Evolutionary conservation across 2,329 filamentous ascomycete species (phyloP).

Genomic region (Sordariomycetes sp.): DNA sequence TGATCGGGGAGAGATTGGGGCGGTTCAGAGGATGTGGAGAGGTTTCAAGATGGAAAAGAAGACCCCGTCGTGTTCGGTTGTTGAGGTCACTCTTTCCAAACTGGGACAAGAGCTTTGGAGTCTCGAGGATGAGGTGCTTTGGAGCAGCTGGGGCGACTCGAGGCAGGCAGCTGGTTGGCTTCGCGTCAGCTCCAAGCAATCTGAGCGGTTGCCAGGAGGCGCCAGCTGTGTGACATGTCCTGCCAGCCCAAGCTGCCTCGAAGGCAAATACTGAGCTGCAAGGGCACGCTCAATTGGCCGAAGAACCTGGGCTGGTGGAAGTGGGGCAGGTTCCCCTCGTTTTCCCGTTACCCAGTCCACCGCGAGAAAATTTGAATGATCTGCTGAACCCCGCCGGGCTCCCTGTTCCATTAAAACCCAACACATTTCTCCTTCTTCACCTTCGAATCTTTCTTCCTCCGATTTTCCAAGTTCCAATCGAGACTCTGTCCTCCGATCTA

Average conservation of each 20-base stretch:
- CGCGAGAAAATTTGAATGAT: conserved; percentile 4
- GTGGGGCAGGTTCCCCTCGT: neutral
- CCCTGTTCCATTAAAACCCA: conserved; percentile 6
- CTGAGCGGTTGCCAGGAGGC: neutral
- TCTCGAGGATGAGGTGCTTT: neutral
- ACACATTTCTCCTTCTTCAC: conserved; percentile 8
- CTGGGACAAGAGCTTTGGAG: neutral
- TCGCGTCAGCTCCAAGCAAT: conserved; percentile 4
- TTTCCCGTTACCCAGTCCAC: conserved; percentile 2
- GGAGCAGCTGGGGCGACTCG: neutral
- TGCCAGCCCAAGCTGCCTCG: neutral
- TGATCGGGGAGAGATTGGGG: neutral
- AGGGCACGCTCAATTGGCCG: neutral
- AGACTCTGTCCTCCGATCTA: conserved; percentile 7
- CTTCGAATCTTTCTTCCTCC: conserved; percentile 16
- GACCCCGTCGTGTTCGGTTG: neutral
- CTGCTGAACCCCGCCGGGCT: conserved; percentile 21
- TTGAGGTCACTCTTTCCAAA: neutral
- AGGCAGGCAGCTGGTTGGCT: conserved; percentile 1
- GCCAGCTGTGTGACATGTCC: neutral
- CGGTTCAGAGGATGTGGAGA: neutral
- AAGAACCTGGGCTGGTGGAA: neutral
- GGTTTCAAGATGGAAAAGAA: neutral
- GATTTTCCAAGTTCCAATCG: conserved; percentile 14
- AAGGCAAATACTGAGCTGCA: no score